phyloP scores from a whole-genome alignment of 805 yeast species.

The Komagataella mondaviorum region DNA sequence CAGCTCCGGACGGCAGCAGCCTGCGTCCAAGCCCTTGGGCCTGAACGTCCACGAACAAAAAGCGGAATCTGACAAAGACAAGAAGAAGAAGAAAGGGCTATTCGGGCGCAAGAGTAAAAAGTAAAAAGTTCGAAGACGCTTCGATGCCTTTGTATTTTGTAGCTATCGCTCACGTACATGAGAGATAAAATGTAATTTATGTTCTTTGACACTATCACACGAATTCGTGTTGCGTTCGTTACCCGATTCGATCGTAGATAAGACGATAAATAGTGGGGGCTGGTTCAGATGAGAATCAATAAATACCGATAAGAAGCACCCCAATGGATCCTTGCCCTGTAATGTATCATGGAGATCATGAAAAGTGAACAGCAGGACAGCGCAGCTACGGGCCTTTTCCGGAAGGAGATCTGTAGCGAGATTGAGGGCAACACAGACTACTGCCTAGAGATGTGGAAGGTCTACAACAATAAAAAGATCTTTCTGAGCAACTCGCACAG shows the following conservation, averaged over 20 bases:
- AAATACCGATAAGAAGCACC: neutral
- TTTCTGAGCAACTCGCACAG: slow-evolving; percentile 19
- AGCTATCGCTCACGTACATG: neutral
- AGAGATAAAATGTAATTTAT: neutral
- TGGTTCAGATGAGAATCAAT: neutral
- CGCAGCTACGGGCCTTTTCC: neutral
- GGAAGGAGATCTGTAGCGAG: neutral
- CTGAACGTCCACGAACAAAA: slow-evolving; percentile 39
- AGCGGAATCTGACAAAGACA: slow-evolving; percentile 16
- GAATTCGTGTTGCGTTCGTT: neutral
- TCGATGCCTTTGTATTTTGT: neutral
- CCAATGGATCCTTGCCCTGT: neutral
- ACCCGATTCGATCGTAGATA: neutral
- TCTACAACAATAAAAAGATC: slow-evolving; percentile 20
- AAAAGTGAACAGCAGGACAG: neutral
- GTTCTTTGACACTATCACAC: neutral
- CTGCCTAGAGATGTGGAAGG: slow-evolving; percentile 17
- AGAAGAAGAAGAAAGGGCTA: slow-evolving; percentile 69
- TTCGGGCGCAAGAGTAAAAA: slow-evolving; percentile 47
- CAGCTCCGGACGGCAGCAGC: slow-evolving; percentile 12
- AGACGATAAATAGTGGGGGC: neutral
- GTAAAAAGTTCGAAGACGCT: neutral
- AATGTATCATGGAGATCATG: neutral
- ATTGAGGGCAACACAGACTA: neutral
- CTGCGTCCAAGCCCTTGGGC: slow-evolving; percentile 39